Evolutionary conservation across 306 rosid species (phyloP).

Genomic region (Prosopis cineraria): DNA sequence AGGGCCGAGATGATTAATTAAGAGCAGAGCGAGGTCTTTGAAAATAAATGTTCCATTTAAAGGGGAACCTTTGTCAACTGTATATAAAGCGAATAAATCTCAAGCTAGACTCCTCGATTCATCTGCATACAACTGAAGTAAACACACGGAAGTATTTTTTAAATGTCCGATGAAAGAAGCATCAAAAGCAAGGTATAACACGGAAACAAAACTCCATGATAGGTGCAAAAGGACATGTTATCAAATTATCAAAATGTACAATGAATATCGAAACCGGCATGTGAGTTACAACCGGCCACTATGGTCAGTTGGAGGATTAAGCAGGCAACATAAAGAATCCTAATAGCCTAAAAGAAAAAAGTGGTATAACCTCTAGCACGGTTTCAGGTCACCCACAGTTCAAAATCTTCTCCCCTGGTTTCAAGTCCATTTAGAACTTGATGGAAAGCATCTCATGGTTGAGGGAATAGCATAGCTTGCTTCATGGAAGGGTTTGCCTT

Average conservation of each 20-base stretch:
- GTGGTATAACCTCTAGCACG: slow-evolving; percentile 57
- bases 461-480: slow-evolving; percentile 95
- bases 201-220: not conserved
- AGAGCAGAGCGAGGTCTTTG: not conserved
- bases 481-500: slow-evolving; percentile 99
- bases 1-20: too few relatives aligned
- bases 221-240: slow-evolving; percentile 33
- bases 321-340: slow-evolving; percentile 32
- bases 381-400: slow-evolving; percentile 88
- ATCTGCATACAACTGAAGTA: too few relatives aligned
- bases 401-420: slow-evolving; percentile 61
- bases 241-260: slow-evolving; percentile 49
- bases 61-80: not conserved
- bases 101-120: too few relatives aligned
- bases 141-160: not conserved
- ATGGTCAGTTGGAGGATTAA: slow-evolving; percentile 41
- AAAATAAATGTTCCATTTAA: not conserved
- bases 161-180: slow-evolving; percentile 11
- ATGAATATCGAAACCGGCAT: slow-evolving; percentile 28
- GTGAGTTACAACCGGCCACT: slow-evolving; percentile 40
- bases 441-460: slow-evolving; percentile 88
- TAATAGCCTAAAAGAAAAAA: slow-evolving; percentile 31
- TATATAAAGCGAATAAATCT: not conserved
- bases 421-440: slow-evolving; percentile 93
- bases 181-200: not conserved